Base-by-base conservation (phyloP, 495 filamentous ascomycete genomes). In the Podospora anserina region DNA sequence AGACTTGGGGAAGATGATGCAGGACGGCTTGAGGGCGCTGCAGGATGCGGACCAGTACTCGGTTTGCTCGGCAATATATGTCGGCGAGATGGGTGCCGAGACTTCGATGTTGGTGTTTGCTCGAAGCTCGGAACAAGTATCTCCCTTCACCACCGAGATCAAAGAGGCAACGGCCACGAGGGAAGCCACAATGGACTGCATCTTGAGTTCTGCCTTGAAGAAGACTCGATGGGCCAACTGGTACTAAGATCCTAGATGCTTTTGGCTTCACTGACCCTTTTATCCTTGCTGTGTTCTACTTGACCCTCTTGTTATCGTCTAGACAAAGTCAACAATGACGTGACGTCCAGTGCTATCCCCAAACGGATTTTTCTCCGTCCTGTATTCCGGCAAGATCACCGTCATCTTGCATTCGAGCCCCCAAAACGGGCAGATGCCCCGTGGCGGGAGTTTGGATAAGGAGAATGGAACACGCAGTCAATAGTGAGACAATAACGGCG, bases 1-100 rank as follows among this genome's bases (percentile, higher is more conserved):
- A 11, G 72, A 74, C 18, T 72, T 75, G n/a, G 83, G 84, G 69
- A 79, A 73, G 62, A 86, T 71, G 27, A 82, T 82, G 63, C 84
- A 87, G 3, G 79, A 72, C 11, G 85, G 82, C 63, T 71, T 76
- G 27, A 82, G 74, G 23, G 81, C 80, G 18, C 75, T 77, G 61
- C 79, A 78, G 6, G 72, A 71, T 0, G 81, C 81, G 18, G 80
- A 84, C 82, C 81, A 85, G 68, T 85, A 86, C 54, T 84, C 70
- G 27, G 69, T 74, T 30, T 86, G 78, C 66, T 82, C 81, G 56
- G 69, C 66, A 15, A 58, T 68, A 66, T 78, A 84, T 2, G 71
- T 68, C 23, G 77, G 68, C 4, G 69, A 59, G 55, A 80, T 67
- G 56, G 69, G 78, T 4, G 63, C 56, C 3, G 75, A 56, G 27